phyloP scores from a whole-genome alignment of 441 rosid species.

The Arabidopsis lyrata region DNA sequence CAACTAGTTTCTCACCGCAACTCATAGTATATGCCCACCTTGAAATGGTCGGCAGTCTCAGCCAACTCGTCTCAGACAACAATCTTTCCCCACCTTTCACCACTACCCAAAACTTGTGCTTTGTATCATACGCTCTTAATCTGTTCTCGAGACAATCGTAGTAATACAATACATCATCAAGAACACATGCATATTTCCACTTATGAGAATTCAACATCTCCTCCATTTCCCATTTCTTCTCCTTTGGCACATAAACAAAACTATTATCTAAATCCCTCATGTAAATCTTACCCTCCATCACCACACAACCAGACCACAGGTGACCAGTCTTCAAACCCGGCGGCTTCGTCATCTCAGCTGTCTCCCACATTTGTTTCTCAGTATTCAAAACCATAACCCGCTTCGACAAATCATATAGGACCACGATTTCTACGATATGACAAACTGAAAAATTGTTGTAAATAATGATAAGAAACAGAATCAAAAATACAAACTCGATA shows the following conservation, averaged over 20 bases:
- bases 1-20: neutral
- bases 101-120: neutral
- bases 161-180: constrained; percentile 3
- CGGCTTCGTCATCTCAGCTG: neutral
- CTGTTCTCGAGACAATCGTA: neutral
- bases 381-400: neutral
- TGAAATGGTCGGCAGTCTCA: neutral
- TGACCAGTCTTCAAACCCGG: neutral
- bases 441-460: too few relatives aligned
- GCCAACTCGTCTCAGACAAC: neutral
- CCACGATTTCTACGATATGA: too few relatives aligned
- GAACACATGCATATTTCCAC: neutral
- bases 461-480: too few relatives aligned
- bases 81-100: neutral
- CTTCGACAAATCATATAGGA: too few relatives aligned
- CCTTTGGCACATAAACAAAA: neutral
- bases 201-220: neutral
- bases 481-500: too few relatives aligned
- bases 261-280: neutral
- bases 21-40: neutral
- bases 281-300: constrained; percentile 1
- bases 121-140: neutral
- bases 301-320: neutral
- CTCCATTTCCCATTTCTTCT: neutral
- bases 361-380: neutral